These are phyloP conservation scores for Tylopilus subfusipes DNA, from an alignment of 768 basidiomycete species.

Conservation along the genomic window DNA sequence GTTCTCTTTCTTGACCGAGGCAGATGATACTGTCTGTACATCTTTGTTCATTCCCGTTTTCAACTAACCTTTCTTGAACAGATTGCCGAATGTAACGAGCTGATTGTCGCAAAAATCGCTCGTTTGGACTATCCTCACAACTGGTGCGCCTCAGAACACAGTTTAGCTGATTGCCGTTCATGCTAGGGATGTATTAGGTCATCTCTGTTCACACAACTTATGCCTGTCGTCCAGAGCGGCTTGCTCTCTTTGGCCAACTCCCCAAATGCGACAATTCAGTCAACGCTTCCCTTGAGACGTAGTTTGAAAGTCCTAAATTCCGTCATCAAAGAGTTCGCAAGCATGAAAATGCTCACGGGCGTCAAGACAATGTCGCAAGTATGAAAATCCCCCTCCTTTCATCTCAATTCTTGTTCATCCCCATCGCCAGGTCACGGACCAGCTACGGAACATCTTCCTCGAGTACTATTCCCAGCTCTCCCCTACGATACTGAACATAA, in stretches of 20 bases:
- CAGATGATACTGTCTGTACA: constrained; percentile 64
- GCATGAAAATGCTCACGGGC: constrained; percentile 67
- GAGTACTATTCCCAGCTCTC: constrained; percentile 56
- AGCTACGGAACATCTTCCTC: constrained; percentile 51
- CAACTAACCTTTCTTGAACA: constrained; percentile 6
- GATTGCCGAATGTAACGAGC: constrained; percentile 77
- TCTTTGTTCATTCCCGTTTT: neutral
- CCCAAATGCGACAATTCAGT: constrained; percentile 38
- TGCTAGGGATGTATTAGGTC: constrained; percentile 14
- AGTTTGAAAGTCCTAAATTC: constrained; percentile 61
- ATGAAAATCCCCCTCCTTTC: constrained; percentile 14
- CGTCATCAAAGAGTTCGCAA: constrained; percentile 66
- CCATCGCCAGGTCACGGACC: constrained; percentile 21
- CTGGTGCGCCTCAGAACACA: constrained; percentile 48
- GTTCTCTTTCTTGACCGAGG: constrained; percentile 67
- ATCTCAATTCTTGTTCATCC: neutral
- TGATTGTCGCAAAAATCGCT: constrained; percentile 73
- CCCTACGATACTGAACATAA: constrained; percentile 33
- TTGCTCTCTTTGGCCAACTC: constrained; percentile 49
- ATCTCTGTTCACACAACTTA: constrained; percentile 37
- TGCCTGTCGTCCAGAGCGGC: constrained; percentile 51
- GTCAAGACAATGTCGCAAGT: constrained; percentile 65
- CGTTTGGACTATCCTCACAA: constrained; percentile 69
- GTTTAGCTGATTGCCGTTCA: neutral
- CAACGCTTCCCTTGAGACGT: constrained; percentile 53